These are phyloP conservation scores for Suhomyces choctaworum DNA, from an alignment of 1,139 yeast species.

Conservation along the genomic window DNA sequence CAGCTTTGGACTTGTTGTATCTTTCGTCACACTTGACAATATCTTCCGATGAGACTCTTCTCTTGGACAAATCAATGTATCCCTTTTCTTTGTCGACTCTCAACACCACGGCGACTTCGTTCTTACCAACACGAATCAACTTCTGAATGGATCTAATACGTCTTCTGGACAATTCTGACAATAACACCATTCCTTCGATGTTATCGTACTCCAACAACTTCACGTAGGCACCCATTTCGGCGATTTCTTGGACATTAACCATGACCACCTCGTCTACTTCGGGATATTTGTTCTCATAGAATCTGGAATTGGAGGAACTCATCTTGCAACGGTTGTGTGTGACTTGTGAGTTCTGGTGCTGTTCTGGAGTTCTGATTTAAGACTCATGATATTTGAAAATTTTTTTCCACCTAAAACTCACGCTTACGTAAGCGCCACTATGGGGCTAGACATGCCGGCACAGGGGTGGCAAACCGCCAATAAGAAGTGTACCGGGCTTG, in stretches of 20 bases:
- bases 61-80: constrained; percentile 93
- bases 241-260: constrained; percentile 98
- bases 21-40: constrained; percentile 97
- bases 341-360: too few species aligned
- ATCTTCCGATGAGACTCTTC: constrained; percentile 98
- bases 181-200: constrained; percentile 97
- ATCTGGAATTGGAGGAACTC: constrained; percentile 93
- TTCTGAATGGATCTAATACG: constrained; percentile 98
- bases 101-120: constrained; percentile 97
- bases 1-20: constrained; percentile 95
- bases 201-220: constrained; percentile 94
- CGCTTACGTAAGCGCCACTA: constrained; percentile 5
- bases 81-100: constrained; percentile 99
- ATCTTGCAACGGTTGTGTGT: constrained; percentile 38
- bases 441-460: not conserved
- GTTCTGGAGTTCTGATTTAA: too few species aligned
- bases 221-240: constrained; percentile 98
- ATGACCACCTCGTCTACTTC: constrained; percentile 98
- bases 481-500: too few species aligned
- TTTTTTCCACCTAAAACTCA: constrained; percentile 6
- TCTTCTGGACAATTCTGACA: constrained; percentile 96
- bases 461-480: too few species aligned
- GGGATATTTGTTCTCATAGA: constrained; percentile 96
- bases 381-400: constrained; percentile 11
- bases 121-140: constrained; percentile 95